Base-by-base conservation (phyloP, 192 early-diverging fungal species). In the Coemansia sp. region DNA sequence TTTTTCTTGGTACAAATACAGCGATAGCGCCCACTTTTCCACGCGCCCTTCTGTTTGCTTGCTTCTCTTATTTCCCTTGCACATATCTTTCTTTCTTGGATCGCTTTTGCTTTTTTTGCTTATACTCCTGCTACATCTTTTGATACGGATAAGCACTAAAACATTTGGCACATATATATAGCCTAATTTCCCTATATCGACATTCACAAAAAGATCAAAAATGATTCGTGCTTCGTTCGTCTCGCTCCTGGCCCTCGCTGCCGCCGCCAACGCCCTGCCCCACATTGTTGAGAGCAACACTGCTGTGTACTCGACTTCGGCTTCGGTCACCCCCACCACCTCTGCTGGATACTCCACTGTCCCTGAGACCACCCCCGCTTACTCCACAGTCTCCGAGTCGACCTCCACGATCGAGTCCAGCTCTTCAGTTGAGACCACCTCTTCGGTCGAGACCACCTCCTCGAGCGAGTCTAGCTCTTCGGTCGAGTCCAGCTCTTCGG, bases 151-250 rank as follows among this genome's bases (percentile, higher is more conserved):
- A 61, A 55, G 68, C 64, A 32, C 32, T 55, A 44, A 68, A 19
- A 58, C 55, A 58, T 62, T 43, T 59, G 59, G 32, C 32, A 14
- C 67, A 32, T 37, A 21, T 44, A 35, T 62, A 63, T 63, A 37
- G 17, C 35, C 37, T 39, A 62, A 50, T 67, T 63, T 62, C 33
- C 19, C 59, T 33, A 38, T 33, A 61, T 57, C 16, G 10, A 32
- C 19, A 47, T 59, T 42, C 55, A 66, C 42, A 61, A 35, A 32
- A 43, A 61, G 19, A 38, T 46, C 37, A 57, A 75, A 69, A 62
- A 77, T 77, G 75, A 70, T 77, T 49, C 75, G 75, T 63, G 63
- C 79, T 37, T 76, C 79, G 47, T 64, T 76, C 70, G 69, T 81
- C 43, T 81, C 79, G 35, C 23, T 76, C 13, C 53, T 81, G 26